These are phyloP conservation scores for Solanum pimpinellifolium DNA, from an alignment of 257 asterid species.

Conservation along the genomic window DNA sequence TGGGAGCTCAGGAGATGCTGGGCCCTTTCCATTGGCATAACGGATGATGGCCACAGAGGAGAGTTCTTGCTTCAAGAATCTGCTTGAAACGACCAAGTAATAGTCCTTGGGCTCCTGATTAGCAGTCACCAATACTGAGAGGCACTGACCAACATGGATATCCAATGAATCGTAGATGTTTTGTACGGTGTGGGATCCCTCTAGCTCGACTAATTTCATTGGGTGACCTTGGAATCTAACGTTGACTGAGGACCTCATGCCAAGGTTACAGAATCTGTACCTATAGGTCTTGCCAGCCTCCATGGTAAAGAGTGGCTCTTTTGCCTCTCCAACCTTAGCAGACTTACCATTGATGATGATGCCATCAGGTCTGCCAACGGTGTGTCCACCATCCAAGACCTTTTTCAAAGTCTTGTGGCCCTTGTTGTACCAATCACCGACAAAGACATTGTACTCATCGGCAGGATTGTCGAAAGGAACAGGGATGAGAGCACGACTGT, in stretches of 20 bases:
- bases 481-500: constrained; percentile 46
- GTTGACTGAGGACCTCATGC: constrained; percentile 29
- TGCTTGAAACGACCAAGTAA: constrained; percentile 34
- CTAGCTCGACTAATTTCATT: constrained; percentile 41
- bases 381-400: constrained; percentile 33
- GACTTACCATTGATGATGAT: constrained; percentile 32
- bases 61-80: constrained; percentile 26
- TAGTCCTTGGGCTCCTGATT: constrained; percentile 31
- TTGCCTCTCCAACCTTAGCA: constrained; percentile 19
- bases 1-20: constrained; percentile 31
- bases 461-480: constrained; percentile 27
- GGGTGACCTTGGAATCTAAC: constrained; percentile 39
- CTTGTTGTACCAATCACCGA: constrained; percentile 52
- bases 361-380: constrained; percentile 40
- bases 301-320: constrained; percentile 25
- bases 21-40: constrained; percentile 18
- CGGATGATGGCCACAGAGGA: constrained; percentile 24
- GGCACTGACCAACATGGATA: constrained; percentile 45
- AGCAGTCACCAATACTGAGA: constrained; percentile 40
- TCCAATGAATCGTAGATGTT: constrained; percentile 37
- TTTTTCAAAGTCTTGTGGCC: constrained; percentile 36
- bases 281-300: constrained; percentile 45
- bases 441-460: constrained; percentile 6
- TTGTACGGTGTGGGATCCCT: constrained; percentile 51
- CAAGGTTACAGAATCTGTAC: constrained; percentile 42